These are phyloP conservation scores for Pythium brachiatum DNA, from an alignment of 352 stramenopile genomes.

Conservation along the genomic window DNA sequence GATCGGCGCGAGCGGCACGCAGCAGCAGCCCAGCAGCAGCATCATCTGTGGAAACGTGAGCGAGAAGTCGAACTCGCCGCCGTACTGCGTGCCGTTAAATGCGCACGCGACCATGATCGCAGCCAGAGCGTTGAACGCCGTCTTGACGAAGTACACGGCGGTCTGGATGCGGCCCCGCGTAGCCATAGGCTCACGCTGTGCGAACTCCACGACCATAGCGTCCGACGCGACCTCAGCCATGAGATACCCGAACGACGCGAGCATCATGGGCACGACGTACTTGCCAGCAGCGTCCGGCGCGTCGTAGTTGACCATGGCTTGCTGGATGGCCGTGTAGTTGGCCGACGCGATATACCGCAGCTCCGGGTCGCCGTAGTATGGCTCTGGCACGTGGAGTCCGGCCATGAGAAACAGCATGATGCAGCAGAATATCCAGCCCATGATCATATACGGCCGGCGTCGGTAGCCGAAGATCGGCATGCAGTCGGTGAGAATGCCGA, in stretches of 20 bases:
- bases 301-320: slow-evolving; percentile 12
- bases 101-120: slow-evolving; percentile 37
- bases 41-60: slow-evolving; percentile 24
- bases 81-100: slow-evolving; percentile 29
- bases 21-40: slow-evolving; percentile 16
- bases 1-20: slow-evolving; percentile 22
- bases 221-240: slow-evolving; percentile 57
- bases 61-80: slow-evolving; percentile 27
- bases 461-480: slow-evolving; percentile 21
- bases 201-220: slow-evolving; percentile 59
- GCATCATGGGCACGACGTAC: slow-evolving; percentile 73
- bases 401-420: slow-evolving; percentile 17
- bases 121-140: slow-evolving; percentile 42
- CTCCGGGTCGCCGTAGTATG: slow-evolving; percentile 12
- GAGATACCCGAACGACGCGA: slow-evolving; percentile 62
- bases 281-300: slow-evolving; percentile 26
- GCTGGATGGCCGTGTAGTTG: background rate
- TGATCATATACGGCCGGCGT: slow-evolving; percentile 22
- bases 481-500: slow-evolving; percentile 31
- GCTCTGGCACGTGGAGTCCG: slow-evolving; percentile 3
- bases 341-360: background rate
- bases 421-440: slow-evolving; percentile 18
- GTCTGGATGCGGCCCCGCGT: slow-evolving; percentile 54
- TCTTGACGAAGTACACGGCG: slow-evolving; percentile 54
- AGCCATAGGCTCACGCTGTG: slow-evolving; percentile 46